Conservation (phyloP, 2,329 filamentous ascomycete species). For the Zymoseptoria passerinii region DNA sequence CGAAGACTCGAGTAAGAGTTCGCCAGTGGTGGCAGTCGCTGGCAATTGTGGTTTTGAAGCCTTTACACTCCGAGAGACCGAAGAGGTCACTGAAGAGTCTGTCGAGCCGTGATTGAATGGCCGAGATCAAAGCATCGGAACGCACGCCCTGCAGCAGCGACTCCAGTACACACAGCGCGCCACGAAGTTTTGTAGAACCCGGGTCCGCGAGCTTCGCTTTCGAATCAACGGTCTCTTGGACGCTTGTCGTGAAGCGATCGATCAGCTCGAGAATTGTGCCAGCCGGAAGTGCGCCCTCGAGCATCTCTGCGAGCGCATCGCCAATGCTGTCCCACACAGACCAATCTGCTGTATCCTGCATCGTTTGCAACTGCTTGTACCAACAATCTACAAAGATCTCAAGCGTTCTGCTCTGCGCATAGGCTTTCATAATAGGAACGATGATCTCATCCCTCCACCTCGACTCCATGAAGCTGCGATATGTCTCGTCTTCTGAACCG, state of each 20-base stretch:
- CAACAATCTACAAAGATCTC: slow-evolving; percentile 24
- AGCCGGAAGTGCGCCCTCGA: slow-evolving; percentile 15
- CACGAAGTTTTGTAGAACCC: not conserved
- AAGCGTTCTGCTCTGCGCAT: slow-evolving; percentile 22
- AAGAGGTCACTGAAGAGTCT: slow-evolving; percentile 5
- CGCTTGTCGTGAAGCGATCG: not conserved
- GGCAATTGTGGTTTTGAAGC: not conserved
- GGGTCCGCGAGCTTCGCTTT: not conserved
- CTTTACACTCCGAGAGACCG: slow-evolving; percentile 3
- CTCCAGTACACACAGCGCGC: slow-evolving; percentile 2
- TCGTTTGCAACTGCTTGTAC: slow-evolving; percentile 18
- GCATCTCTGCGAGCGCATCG: slow-evolving; percentile 12
- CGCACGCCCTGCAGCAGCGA: slow-evolving; percentile 8
- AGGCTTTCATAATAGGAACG: slow-evolving; percentile 26
- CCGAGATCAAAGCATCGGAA: slow-evolving; percentile 6
- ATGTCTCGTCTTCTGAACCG: not conserved
- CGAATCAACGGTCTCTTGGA: not conserved
- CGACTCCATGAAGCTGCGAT: not conserved
- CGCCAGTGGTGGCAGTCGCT: slow-evolving; percentile 12
- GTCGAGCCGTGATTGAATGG: slow-evolving; percentile 6
- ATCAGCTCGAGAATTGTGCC: slow-evolving; percentile 14
- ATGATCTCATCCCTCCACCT: slow-evolving; percentile 12
- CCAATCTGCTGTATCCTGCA: not conserved
- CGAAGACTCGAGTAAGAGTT: slow-evolving; percentile 8
- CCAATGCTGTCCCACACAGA: slow-evolving; percentile 20